A percentile compares a stretch with the other conserved stretches of the same genome.
Evolutionary conservation across 2,329 filamentous ascomycete genomes (phyloP).

Genomic region (Aspergillus glaucus): DNA sequence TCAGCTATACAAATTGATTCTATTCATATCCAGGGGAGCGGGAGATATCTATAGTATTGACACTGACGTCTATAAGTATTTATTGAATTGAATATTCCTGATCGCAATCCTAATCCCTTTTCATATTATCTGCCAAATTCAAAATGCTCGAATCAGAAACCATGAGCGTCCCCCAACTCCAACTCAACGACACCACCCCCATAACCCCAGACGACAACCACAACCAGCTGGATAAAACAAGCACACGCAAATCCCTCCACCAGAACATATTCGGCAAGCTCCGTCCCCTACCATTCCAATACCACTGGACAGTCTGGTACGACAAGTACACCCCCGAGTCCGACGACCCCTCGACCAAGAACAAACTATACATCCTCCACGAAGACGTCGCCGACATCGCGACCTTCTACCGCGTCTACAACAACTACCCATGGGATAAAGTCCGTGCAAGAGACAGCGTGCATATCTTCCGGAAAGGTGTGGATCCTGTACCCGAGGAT

Average conservation of each 20-base stretch:
- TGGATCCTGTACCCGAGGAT: constrained; percentile 76
- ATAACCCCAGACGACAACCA: constrained; percentile 9
- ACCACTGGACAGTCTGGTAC: constrained; percentile 45
- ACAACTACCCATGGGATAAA: constrained; percentile 70
- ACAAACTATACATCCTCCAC: constrained; percentile 33
- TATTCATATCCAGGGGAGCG: background rate
- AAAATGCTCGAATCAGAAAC: background rate
- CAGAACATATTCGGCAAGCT: constrained; percentile 41
- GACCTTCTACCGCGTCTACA: constrained; percentile 70
- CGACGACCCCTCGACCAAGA: constrained; percentile 16
- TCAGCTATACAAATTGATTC: background rate
- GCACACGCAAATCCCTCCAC: constrained; percentile 33
- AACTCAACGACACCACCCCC: constrained; percentile 16
- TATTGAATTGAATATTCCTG: background rate
- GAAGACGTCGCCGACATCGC: constrained; percentile 38
- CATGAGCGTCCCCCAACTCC: constrained; percentile 18
- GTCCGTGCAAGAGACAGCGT: constrained; percentile 72
- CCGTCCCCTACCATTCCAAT: constrained; percentile 41
- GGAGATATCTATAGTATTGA: background rate
- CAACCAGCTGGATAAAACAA: constrained; percentile 2
- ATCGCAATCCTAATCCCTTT: background rate
- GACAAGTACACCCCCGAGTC: constrained; percentile 31
- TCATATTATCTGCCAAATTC: background rate
- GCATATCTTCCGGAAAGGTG: constrained; percentile 73
- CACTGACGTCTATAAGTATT: background rate